Base-by-base conservation (phyloP, 108 stramenopile genomes). In the Pelagomonas calceolata region DNA sequence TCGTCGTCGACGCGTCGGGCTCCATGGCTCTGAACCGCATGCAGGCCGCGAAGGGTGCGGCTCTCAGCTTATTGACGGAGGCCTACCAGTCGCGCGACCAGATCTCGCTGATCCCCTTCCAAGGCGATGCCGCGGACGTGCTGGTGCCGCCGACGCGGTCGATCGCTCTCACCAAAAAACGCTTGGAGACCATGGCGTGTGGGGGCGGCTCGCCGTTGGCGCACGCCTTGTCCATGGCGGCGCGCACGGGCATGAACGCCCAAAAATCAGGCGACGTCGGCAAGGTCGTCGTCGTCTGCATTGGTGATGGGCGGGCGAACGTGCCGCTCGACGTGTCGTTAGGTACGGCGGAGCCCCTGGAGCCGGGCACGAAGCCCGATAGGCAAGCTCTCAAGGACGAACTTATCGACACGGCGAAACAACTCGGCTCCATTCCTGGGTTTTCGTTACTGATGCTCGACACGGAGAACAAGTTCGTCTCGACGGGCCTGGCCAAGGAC, bases 21-120 rank as follows among this genome's bases (percentile, higher is more conserved):
- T 92, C 90, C 65, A 97, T 97, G 95, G 95, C 95, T 16, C 79
- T 97, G 68, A 97, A 97, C 85, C 84, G 95, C 66, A 97, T 97
- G 95, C 93, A 97, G 80, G 94, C 94, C 35, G 95, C 94, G 33
- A 97, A 97, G 91, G 95, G 95, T 66, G 95, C 95, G 21, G 94
- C 94, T 51, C 89, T 95, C 80, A 87, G 85, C 81, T 84, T 97
- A 32, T 82, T 97, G 60, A 91, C 91, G 30, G 94, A 95, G 75
- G 95, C 95, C 31, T 97, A 97, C 87, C 92, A 97, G 82, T 89
- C 88, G 68, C 92, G 95, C 71, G 95, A 97, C 77, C 85, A 95
- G 75, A 93, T 97, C 74, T 89, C 85, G 67, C 80, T 97, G 70
- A 95, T 97, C 71, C 89, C 92, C 35, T 97, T 97, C 90, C 95